Conservation (phyloP, 2,329 filamentous ascomycete species). For the Pleurostoma richardsiae region DNA sequence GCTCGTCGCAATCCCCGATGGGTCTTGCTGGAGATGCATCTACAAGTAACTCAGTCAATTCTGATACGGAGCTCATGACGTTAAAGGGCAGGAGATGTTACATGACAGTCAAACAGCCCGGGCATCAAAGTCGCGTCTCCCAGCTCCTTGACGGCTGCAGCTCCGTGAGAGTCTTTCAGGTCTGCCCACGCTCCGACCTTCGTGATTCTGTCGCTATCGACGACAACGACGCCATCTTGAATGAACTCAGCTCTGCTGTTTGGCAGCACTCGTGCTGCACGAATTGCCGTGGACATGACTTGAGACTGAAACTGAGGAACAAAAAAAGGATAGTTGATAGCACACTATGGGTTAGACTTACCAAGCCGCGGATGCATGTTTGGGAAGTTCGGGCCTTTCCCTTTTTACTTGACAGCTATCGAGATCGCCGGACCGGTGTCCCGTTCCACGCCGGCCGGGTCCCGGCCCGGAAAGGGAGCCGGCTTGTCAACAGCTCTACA, state of each 20-base stretch:
- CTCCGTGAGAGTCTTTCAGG: background rate
- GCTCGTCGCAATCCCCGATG: background rate
- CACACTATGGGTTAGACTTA: too few relatives aligned
- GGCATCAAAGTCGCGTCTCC: conserved; percentile 10
- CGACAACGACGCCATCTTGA: conserved; percentile 6
- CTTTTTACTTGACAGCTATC: too few relatives aligned
- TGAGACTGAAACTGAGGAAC: too few relatives aligned
- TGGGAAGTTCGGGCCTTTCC: too few relatives aligned
- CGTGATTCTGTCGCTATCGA: conserved; percentile 3
- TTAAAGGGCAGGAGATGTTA: conserved; percentile 1
- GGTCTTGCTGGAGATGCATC: conserved; percentile 7
- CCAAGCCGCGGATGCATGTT: too few relatives aligned
- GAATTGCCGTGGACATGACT: conserved; percentile 1
- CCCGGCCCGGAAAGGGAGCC: too few relatives aligned
- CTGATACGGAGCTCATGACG: background rate
- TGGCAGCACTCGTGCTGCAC: conserved; percentile 5
- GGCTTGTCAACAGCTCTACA: too few relatives aligned
- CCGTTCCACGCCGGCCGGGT: too few relatives aligned
- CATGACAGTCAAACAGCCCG: conserved; percentile 11
- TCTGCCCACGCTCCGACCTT: conserved; percentile 4
- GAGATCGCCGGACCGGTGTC: too few relatives aligned
- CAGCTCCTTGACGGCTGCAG: conserved; percentile 1
- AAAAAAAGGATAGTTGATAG: too few relatives aligned
- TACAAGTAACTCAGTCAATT: background rate
- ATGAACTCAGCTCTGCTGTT: conserved; percentile 5